phyloP scores from a whole-genome alignment of 257 asterid genomes.

The Gentiana dahurica region DNA sequence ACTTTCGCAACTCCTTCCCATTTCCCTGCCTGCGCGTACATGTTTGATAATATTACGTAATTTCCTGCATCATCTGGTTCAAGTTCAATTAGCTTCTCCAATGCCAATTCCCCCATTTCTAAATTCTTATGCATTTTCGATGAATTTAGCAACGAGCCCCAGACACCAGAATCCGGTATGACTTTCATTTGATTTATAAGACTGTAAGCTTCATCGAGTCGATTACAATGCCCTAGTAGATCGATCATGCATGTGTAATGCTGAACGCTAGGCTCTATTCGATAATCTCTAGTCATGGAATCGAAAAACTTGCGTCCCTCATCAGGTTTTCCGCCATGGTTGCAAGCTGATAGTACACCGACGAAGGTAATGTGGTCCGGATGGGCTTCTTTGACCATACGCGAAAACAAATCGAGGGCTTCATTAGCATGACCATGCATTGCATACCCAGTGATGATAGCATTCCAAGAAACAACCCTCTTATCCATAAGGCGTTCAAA shows the following conservation, averaged over 20 bases:
- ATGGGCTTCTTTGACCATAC: slow-evolving; percentile 24
- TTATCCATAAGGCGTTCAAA: slow-evolving; percentile 34
- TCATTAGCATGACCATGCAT: slow-evolving; percentile 52
- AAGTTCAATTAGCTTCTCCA: slow-evolving; percentile 38
- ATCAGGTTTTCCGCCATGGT: slow-evolving; percentile 40
- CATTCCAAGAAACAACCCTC: slow-evolving; percentile 57
- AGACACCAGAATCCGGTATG: slow-evolving; percentile 47
- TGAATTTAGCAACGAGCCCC: slow-evolving; percentile 63
- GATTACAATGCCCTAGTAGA: slow-evolving; percentile 47
- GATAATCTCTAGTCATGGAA: slow-evolving; percentile 28
- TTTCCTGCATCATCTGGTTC: slow-evolving; percentile 52
- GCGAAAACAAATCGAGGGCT: slow-evolving; percentile 34
- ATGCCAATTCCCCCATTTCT: slow-evolving; percentile 46
- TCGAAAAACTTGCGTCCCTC: slow-evolving; percentile 36
- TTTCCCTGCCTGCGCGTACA: slow-evolving; percentile 56
- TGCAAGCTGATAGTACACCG: slow-evolving; percentile 56
- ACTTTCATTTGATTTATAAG: slow-evolving; percentile 33
- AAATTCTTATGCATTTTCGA: slow-evolving; percentile 47
- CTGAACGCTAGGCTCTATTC: slow-evolving; percentile 43
- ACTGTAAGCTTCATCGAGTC: slow-evolving; percentile 35
- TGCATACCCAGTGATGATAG: slow-evolving; percentile 53
- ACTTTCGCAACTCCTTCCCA: slow-evolving; percentile 51
- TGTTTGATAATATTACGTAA: slow-evolving; percentile 43
- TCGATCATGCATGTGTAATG: slow-evolving; percentile 58
- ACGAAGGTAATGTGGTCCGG: slow-evolving; percentile 59